These are phyloP conservation scores for Ascosphaera apis DNA, from an alignment of 2,329 filamentous ascomycete species.

Conservation along the genomic window DNA sequence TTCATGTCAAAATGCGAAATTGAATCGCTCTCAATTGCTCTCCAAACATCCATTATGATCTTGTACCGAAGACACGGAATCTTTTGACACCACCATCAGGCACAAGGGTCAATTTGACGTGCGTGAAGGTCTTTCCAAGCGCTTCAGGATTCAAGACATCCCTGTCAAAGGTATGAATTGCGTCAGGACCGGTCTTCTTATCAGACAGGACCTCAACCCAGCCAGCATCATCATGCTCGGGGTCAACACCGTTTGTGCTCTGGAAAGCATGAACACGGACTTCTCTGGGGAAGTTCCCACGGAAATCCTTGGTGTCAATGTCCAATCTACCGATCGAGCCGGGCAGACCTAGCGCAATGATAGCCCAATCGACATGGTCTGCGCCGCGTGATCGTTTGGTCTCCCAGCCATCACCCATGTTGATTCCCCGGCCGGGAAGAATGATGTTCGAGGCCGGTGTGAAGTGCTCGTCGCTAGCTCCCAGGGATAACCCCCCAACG, in stretches of 20 bases:
- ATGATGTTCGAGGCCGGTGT: conserved; percentile 18
- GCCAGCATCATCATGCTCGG: conserved; percentile 12
- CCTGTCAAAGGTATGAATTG: conserved; percentile 18
- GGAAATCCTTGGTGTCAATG: conserved; percentile 23
- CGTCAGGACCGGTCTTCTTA: conserved; percentile 17
- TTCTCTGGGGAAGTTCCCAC: conserved; percentile 21
- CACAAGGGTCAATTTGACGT: conserved; percentile 78
- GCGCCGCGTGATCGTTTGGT: conserved; percentile 17
- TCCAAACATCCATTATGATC: conserved; percentile 10
- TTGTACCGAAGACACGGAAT: conserved; percentile 50
- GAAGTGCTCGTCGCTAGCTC: conserved; percentile 20
- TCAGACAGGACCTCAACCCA: conserved; percentile 17
- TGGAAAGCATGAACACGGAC: conserved; percentile 17
- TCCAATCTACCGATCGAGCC: conserved; percentile 17
- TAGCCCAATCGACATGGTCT: conserved; percentile 21
- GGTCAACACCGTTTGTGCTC: conserved; percentile 7
- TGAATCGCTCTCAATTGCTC: no score
- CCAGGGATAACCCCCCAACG: conserved; percentile 17
- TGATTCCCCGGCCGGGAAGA: conserved; percentile 19
- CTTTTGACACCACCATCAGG: conserved; percentile 86
- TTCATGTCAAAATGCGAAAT: no score
- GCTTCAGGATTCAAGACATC: conserved; percentile 30
- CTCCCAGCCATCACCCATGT: conserved; percentile 25
- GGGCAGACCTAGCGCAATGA: conserved; percentile 17
- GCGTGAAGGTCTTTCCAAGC: conserved; percentile 46